Evolutionary conservation across 352 stramenopile genomes (phyloP).

Genomic region (Phytopythium chamaehyphon): DNA sequence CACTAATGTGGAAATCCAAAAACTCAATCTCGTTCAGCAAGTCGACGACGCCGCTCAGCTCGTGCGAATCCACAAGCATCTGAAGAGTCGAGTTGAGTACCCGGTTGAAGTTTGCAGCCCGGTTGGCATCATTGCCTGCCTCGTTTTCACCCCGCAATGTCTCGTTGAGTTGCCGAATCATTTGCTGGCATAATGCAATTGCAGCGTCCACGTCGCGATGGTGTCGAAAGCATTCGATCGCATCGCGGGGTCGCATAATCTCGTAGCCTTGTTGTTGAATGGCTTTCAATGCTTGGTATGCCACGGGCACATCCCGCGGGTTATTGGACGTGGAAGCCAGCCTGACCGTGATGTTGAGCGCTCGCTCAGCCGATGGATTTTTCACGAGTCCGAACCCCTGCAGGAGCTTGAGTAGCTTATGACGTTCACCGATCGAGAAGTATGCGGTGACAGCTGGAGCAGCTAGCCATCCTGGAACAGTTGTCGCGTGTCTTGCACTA

Average conservation of each 20-base stretch:
- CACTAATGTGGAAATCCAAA: slow-evolving; percentile 22
- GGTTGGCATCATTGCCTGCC: slow-evolving; percentile 1
- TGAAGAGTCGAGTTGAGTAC: slow-evolving; percentile 21
- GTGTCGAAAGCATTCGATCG: slow-evolving; percentile 37
- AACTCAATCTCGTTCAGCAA: slow-evolving; percentile 30
- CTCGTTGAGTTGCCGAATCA: slow-evolving; percentile 23
- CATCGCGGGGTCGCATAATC: slow-evolving; percentile 40
- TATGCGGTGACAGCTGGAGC: slow-evolving; percentile 35
- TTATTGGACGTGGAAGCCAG: slow-evolving; percentile 9
- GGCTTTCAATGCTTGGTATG: slow-evolving; percentile 39
- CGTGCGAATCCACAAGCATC: slow-evolving; percentile 25
- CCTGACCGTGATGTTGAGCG: slow-evolving; percentile 26
- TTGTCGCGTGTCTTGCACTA: slow-evolving; percentile 4
- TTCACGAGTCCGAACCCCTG: slow-evolving; percentile 31
- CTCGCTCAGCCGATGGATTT: slow-evolving; percentile 19
- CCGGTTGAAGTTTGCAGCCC: slow-evolving; percentile 10
- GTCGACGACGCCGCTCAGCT: slow-evolving; percentile 25
- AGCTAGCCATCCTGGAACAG: slow-evolving; percentile 28
- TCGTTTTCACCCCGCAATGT: slow-evolving; percentile 11
- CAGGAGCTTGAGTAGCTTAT: slow-evolving; percentile 48
- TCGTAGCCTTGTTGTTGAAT: slow-evolving; percentile 34
- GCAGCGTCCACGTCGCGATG: slow-evolving; percentile 30
- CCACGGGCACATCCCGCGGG: slow-evolving; percentile 23
- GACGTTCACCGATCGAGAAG: slow-evolving; percentile 28
- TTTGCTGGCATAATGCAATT: slow-evolving; percentile 28